Percentiles rank a stretch among this genome's conserved stretches.
Conservation (phyloP, 2,329 filamentous ascomycete species). For the Verticillium nonalfalfae region DNA sequence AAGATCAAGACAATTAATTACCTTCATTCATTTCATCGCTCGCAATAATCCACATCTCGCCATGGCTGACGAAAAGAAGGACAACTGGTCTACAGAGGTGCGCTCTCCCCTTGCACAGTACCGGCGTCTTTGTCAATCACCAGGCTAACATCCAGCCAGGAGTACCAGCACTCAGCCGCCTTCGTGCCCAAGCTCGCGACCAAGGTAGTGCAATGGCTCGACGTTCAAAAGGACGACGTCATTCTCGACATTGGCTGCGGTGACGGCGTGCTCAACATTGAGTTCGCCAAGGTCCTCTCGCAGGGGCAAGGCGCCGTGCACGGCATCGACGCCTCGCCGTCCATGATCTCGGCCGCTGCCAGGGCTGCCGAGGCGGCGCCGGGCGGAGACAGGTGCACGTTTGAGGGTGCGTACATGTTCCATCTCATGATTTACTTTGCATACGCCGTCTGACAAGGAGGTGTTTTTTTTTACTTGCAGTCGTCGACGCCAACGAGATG, state of each 20-base stretch:
- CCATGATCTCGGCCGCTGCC: constrained; percentile 51
- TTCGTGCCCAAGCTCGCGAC: constrained; percentile 58
- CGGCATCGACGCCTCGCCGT: constrained; percentile 51
- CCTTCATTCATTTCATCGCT: not conserved
- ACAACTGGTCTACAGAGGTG: constrained; percentile 35
- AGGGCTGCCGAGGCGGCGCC: constrained; percentile 28
- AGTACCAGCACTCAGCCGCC: constrained; percentile 54
- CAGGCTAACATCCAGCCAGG: constrained; percentile 23
- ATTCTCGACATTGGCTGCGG: constrained; percentile 61
- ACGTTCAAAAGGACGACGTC: constrained; percentile 49
- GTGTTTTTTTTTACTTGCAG: constrained; percentile 18
- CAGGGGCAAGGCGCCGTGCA: constrained; percentile 42
- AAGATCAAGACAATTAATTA: not conserved
- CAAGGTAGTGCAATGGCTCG: constrained; percentile 52
- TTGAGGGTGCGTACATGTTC: constrained; percentile 28
- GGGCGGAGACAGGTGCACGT: constrained; percentile 27
- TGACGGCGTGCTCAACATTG: constrained; percentile 51
- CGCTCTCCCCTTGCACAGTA: too few species aligned
- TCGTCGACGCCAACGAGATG: constrained; percentile 38
- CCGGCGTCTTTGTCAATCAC: not conserved
- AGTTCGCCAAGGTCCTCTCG: constrained; percentile 40
- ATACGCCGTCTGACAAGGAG: too few species aligned
- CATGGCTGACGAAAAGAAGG: constrained; percentile 19
- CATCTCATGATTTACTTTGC: not conserved
- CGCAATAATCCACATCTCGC: not conserved